Evolutionary conservation across 768 basidiomycete genomes (phyloP).

Genomic region (Hypholoma sublateritium): DNA sequence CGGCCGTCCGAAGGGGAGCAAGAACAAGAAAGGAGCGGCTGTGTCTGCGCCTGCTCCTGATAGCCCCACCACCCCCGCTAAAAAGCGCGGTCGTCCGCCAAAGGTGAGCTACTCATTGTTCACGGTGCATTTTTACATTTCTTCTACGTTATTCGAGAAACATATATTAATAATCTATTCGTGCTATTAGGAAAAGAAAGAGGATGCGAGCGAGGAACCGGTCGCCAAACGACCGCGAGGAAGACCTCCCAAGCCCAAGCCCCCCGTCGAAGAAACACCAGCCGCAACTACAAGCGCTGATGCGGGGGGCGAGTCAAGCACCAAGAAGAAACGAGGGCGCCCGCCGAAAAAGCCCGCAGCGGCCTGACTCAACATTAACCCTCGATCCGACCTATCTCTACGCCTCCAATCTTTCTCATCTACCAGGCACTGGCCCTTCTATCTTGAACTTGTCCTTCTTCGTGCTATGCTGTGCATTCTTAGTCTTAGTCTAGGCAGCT

Average conservation of each 20-base stretch:
- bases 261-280: slow-evolving; percentile 38
- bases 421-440: slow-evolving; percentile 12
- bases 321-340: slow-evolving; percentile 73
- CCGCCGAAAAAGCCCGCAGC: slow-evolving; percentile 55
- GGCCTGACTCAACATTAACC: slow-evolving; percentile 18
- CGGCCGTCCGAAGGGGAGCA: slow-evolving; percentile 89
- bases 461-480: slow-evolving; percentile 27
- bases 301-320: slow-evolving; percentile 41
- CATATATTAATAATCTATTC: slow-evolving; percentile 11
- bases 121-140: slow-evolving; percentile 1
- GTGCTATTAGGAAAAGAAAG: slow-evolving; percentile 40
- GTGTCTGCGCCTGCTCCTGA: slow-evolving; percentile 30
- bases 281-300: slow-evolving; percentile 30
- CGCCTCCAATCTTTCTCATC: slow-evolving; percentile 17
- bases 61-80: slow-evolving; percentile 34
- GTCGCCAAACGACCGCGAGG: slow-evolving; percentile 69
- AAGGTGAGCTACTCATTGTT: slow-evolving; percentile 44
- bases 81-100: slow-evolving; percentile 69
- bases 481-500: slow-evolving; percentile 29
- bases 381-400: slow-evolving; percentile 18
- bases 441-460: slow-evolving; percentile 24
- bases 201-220: slow-evolving; percentile 46
- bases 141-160: slow-evolving; percentile 9
- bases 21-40: slow-evolving; percentile 53
- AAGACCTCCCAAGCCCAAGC: slow-evolving; percentile 71